phyloP scores from a whole-genome alignment of 352 stramenopile genomes.

The Thraustotheca clavata region DNA sequence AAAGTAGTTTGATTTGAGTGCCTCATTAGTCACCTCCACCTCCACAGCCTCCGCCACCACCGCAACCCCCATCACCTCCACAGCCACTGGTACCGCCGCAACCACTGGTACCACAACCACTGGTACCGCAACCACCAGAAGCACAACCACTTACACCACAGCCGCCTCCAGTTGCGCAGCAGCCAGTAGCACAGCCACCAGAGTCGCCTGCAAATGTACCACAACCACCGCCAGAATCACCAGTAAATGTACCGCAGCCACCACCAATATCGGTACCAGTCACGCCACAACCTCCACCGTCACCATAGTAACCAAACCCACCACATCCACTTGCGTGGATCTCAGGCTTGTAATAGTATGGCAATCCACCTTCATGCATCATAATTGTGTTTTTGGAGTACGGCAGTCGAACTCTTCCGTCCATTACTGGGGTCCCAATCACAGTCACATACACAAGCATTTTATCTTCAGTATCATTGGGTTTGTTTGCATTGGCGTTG shows the following conservation, averaged over 20 bases:
- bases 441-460: constrained; percentile 16
- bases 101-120: background rate
- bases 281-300: constrained; percentile 3
- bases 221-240: background rate
- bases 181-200: background rate
- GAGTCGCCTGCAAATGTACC: background rate
- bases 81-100: background rate
- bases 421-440: constrained; percentile 20
- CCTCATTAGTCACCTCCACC: too few species aligned
- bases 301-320: constrained; percentile 1
- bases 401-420: constrained; percentile 12
- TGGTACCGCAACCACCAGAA: background rate
- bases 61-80: background rate
- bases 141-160: background rate
- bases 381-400: constrained; percentile 16
- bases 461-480: background rate
- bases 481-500: background rate
- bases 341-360: constrained; percentile 6
- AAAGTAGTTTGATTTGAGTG: too few species aligned
- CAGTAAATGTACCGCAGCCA: background rate
- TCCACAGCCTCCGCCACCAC: too few species aligned
- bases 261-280: background rate
- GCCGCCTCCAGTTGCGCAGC: background rate
- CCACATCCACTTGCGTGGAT: background rate
- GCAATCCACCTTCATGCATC: constrained; percentile 7